These are phyloP conservation scores for Lepidium campestre DNA, from an alignment of 441 rosid species.

Conservation along the genomic window DNA sequence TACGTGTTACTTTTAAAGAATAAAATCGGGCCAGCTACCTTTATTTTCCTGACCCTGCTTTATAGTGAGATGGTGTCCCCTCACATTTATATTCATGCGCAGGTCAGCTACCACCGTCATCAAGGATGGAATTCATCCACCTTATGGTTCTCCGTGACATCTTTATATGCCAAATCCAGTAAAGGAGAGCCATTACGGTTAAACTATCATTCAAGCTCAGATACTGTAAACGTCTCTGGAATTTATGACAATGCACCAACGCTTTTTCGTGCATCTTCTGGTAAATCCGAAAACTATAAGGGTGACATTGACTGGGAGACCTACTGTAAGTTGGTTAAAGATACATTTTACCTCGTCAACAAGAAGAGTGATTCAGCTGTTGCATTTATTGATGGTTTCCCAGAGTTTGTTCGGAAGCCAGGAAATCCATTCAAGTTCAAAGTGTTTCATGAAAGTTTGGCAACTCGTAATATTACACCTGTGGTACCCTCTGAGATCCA, in stretches of 20 bases:
- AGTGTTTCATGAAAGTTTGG: conserved; percentile 42
- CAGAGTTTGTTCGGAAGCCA: conserved; percentile 86
- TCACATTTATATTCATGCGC: conserved; percentile 20
- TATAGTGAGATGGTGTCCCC: not conserved
- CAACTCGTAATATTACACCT: conserved; percentile 29
- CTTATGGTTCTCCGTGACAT: conserved; percentile 83
- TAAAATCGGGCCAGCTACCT: conserved; percentile 1
- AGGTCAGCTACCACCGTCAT: conserved; percentile 76
- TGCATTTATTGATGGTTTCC: conserved; percentile 72
- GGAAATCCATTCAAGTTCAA: conserved; percentile 95
- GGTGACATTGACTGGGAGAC: conserved; percentile 66
- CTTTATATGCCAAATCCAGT: conserved; percentile 67
- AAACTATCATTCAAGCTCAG: conserved; percentile 60
- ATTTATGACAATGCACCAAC: conserved; percentile 47
- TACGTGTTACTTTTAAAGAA: not conserved
- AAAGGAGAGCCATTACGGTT: conserved; percentile 71
- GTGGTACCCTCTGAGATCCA: conserved; percentile 27
- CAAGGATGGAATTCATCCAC: conserved; percentile 66
- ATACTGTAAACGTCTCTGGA: conserved; percentile 69
- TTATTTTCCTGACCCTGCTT: not conserved
- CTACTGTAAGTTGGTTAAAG: conserved; percentile 51
- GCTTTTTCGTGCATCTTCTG: conserved; percentile 60
- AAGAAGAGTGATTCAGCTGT: conserved; percentile 80
- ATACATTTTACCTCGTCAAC: conserved; percentile 72
- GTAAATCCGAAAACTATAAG: conserved; percentile 49